Evolutionary conservation across 371 early-diverging fungal species (phyloP), one percentile per base, ranked within the genome.

Genomic region (Mortierella sp.): DNA sequence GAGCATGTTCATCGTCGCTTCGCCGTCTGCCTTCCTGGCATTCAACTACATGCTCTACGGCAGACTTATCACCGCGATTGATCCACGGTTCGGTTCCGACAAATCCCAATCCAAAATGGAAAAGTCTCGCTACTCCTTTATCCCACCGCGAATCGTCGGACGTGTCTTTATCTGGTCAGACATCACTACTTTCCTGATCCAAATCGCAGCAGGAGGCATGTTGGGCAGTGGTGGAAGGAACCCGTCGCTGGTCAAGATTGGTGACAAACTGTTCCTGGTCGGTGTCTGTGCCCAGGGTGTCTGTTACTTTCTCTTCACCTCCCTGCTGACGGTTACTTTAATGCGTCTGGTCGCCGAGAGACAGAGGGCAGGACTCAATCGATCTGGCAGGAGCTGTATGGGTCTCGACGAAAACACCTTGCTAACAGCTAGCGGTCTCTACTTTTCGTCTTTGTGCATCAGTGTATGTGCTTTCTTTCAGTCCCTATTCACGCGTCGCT

Each of bases 11-110:
- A 59, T 81, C 57, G 48, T 82, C 57, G 69, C 71, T 24, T 53
- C 78, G 4, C 82, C 82, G 13, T 82, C 75, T 3, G 75, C 82
- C 6, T 82, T 82, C 75, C 75, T 82, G 13, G 82, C 82, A 8
- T 82, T 82, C 78, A 78, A 78, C 69, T 82, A 78, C 73, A 77
- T 82, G 82, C 82, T 82, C 59, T 82, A 82, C 53, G 82, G 82
- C 8, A 61, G 82, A n/a, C 26, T 82, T 14, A 72, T 82, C 61
- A 59, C 72, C 14, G 82, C 78, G 0, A 71, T 82, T 43, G 82
- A 82, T 24, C 82, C 82, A 5, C 54, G 75, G 55, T 82, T 82
- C 37, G 73, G 69, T 44, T 21, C 54, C 48, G 46, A 69, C 43
- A 73, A 55, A 50, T 44, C 74, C 61, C 51, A 54, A 2, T 71